A percentile compares a stretch with the other conserved stretches of the same genome.
Evolutionary conservation across 2,329 filamentous ascomycete species (phyloP).

Genomic region (Albifimbria verrucaria): DNA sequence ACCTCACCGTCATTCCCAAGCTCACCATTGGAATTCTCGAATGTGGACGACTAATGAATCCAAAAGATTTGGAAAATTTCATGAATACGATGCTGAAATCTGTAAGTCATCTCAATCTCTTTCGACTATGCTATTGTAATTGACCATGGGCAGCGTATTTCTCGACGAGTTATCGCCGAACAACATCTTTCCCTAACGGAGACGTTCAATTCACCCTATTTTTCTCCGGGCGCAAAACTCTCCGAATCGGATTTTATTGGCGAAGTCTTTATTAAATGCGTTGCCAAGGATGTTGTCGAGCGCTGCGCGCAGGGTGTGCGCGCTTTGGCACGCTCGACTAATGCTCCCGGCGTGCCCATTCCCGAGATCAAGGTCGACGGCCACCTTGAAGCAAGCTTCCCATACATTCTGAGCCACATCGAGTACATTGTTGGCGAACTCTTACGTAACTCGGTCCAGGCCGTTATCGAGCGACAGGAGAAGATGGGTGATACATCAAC

Average conservation of each 20-base stretch:
- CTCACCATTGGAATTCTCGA: conserved; percentile 93
- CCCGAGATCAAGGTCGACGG: conserved; percentile 82
- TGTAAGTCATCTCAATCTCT: conserved; percentile 47
- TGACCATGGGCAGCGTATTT: conserved; percentile 66
- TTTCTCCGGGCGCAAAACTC: conserved; percentile 76
- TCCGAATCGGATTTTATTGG: conserved; percentile 82
- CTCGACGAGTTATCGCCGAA: conserved; percentile 92
- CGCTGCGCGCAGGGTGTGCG: conserved; percentile 75
- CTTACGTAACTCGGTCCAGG: conserved; percentile 90
- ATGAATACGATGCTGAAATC: conserved; percentile 93
- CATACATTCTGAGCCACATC: conserved; percentile 92
- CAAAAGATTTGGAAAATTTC: conserved; percentile 82
- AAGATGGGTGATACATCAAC: conserved; percentile 25
- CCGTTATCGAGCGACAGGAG: conserved; percentile 73
- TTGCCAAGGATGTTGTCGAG: conserved; percentile 83
- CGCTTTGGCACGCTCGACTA: conserved; percentile 70
- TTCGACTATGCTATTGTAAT: background rate
- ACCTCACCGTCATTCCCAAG: conserved; percentile 90
- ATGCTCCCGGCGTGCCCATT: conserved; percentile 66
- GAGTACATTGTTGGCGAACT: conserved; percentile 98
- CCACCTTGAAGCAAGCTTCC: conserved; percentile 86
- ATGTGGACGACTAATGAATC: conserved; percentile 76
- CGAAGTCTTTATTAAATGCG: conserved; percentile 91
- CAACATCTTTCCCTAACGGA: conserved; percentile 94
- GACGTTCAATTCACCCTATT: conserved; percentile 86